These are phyloP conservation scores for Choanephora cucurbitarum DNA, from an alignment of 371 early-diverging fungal species.

Conservation along the genomic window DNA sequence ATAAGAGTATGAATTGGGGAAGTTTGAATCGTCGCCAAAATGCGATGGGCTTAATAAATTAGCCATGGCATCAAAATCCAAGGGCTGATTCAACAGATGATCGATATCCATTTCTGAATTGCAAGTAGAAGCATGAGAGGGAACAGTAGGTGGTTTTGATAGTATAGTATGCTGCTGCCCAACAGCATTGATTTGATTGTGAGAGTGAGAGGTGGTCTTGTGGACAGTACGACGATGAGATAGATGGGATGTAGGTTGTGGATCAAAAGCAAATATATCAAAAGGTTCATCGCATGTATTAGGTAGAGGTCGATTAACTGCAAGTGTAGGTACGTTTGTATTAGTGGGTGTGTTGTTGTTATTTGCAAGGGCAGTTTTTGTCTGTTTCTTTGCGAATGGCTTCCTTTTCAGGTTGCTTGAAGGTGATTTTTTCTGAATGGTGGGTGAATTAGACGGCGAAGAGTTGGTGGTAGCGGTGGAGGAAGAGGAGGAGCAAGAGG, in stretches of 20 bases:
- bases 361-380: neutral
- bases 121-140: too few species aligned
- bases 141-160: too few species aligned
- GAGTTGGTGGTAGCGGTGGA: neutral
- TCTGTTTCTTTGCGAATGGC: neutral
- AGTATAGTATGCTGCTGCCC: too few species aligned
- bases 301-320: neutral
- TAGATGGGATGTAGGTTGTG: conserved; percentile 1
- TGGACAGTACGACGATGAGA: too few species aligned
- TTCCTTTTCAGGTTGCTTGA: neutral
- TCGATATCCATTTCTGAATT: too few species aligned
- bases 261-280: conserved; percentile 22
- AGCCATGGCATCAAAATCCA: neutral
- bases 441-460: neutral
- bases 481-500: neutral
- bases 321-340: conserved; percentile 26
- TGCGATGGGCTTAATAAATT: too few species aligned
- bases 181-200: too few species aligned
- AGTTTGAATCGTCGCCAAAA: too few species aligned
- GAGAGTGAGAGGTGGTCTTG: too few species aligned
- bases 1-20: too few species aligned
- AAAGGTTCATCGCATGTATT: neutral
- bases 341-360: neutral
- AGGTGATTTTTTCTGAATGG: neutral
- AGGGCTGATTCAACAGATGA: neutral